Conservation (phyloP, 2,329 filamentous ascomycete species). For the Pezizomycotina sp. region DNA sequence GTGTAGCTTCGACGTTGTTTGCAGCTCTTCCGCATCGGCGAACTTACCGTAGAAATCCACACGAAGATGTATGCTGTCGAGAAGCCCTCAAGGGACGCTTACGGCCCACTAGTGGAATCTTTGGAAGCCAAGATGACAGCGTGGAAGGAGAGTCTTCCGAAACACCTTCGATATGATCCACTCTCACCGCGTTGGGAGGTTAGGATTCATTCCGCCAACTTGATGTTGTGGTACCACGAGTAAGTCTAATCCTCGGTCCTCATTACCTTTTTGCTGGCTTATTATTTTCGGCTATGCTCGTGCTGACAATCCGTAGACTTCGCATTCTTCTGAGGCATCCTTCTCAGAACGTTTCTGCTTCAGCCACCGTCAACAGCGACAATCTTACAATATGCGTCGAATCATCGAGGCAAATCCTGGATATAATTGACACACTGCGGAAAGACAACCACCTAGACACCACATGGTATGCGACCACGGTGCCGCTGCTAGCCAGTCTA, state of each 20-base stretch:
- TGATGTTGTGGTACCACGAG: conserved; percentile 40
- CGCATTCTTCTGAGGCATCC: conserved; percentile 45
- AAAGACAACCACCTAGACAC: conserved; percentile 52
- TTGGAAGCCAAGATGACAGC: conserved; percentile 48
- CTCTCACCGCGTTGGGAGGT: conserved; percentile 30
- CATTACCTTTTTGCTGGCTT: not conserved
- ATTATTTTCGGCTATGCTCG: conserved; percentile 1
- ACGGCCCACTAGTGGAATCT: conserved; percentile 44
- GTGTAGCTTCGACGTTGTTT: conserved; percentile 45
- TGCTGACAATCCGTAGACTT: conserved; percentile 27
- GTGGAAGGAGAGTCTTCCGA: conserved; percentile 49
- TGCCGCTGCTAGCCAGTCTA: conserved; percentile 58
- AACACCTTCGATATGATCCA: conserved; percentile 38
- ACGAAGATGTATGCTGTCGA: conserved; percentile 57
- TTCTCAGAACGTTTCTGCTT: conserved; percentile 40
- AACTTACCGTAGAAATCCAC: conserved; percentile 57
- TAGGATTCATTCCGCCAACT: conserved; percentile 39
- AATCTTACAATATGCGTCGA: conserved; percentile 51
- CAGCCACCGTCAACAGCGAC: conserved; percentile 41
- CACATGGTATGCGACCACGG: conserved; percentile 58
- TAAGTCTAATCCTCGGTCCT: conserved; percentile 11
- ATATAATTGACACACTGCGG: conserved; percentile 42
- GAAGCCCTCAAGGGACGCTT: conserved; percentile 41
- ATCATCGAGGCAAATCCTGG: conserved; percentile 47
- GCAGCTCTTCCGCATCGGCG: conserved; percentile 38